A percentile compares a stretch with the other conserved stretches of the same genome.
These are phyloP conservation scores for Neocucurbitaria cava DNA, from an alignment of 2,329 filamentous ascomycete species.

Conservation along the genomic window DNA sequence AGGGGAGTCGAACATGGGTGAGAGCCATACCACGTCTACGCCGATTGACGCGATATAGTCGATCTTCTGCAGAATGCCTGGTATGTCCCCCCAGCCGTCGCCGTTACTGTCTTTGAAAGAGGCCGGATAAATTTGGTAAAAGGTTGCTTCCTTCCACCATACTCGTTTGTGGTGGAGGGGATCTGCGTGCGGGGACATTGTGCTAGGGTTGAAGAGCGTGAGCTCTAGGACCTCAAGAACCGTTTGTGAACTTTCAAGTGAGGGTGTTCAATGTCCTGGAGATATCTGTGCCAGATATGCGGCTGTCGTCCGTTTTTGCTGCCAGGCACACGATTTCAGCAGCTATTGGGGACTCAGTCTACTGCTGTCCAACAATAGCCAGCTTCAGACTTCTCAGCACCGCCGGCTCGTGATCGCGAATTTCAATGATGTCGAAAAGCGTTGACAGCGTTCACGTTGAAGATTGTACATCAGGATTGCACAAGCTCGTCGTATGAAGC, in stretches of 20 bases:
- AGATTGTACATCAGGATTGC: background rate
- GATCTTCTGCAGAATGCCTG: conserved; percentile 68
- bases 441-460: background rate
- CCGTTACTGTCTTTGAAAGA: conserved; percentile 57
- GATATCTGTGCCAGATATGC: no score
- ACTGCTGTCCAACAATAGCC: no score
- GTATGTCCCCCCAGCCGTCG: conserved; percentile 67
- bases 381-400: no score
- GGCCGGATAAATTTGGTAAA: conserved; percentile 56
- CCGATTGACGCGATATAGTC: conserved; percentile 64
- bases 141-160: conserved; percentile 57
- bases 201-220: background rate
- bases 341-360: no score
- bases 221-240: background rate
- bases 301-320: no score
- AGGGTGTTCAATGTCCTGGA: no score
- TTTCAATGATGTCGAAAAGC: background rate
- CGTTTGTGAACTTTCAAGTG: no score
- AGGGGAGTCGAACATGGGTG: conserved; percentile 69
- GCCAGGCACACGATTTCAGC: no score
- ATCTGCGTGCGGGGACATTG: conserved; percentile 36
- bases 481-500: background rate
- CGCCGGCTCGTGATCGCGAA: background rate
- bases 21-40: conserved; percentile 71
- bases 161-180: conserved; percentile 29